Base-by-base conservation (phyloP, 2,329 filamentous ascomycete genomes). In the Phyllosticta capitalensis region DNA sequence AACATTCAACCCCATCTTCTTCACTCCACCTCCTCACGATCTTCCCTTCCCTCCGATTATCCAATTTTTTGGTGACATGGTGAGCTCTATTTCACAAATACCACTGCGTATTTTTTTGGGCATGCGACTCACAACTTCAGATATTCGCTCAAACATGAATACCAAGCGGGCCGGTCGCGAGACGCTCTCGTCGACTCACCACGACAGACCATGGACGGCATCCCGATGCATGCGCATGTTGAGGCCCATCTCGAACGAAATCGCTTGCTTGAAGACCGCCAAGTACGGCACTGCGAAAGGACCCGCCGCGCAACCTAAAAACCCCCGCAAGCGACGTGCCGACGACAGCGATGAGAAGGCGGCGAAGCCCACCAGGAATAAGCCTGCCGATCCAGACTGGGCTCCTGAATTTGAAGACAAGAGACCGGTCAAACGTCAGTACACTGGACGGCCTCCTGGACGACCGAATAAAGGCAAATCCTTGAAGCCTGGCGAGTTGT, bases 181-280 rank as follows among this genome's bases (percentile, higher is more conserved):
- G 30, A 62, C 72, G 17, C 14, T 45, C 12, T 45, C 38, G 1
- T 38, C 10, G 30, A 17, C 3, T 10, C 30, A 38, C 38, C 7
- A 45, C 38, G 38, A 45, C 17, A 45, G 38, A 21, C 69, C 72
- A 53, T 77, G 74, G 74, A 77, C 72, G 7, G 72, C 74, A 17
- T 68, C 72, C 52, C 72, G 74, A 49, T 77, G 75, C 64, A 75
- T 75, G 61, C 71, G 75, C 55, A 66, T 77, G 4, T 68, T 77
- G 0, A 69, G 75, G 50, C 74, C 74, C 14, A 45, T 45, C 7
- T 45, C 17, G 17, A 45, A 45, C 14, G 38, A 45, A n/a, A 45
- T 45, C 38, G n/a, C 6, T 17, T 45, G 17, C n/a, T 52, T 52
- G 50, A 26, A 52, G 14, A 22, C 12, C 2, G 20, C 20, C 17